Evolutionary conservation across 2,329 filamentous ascomycete species (phyloP), one percentile per base, ranked within the genome.

Genomic region (Clarireedia monteithiana): DNA sequence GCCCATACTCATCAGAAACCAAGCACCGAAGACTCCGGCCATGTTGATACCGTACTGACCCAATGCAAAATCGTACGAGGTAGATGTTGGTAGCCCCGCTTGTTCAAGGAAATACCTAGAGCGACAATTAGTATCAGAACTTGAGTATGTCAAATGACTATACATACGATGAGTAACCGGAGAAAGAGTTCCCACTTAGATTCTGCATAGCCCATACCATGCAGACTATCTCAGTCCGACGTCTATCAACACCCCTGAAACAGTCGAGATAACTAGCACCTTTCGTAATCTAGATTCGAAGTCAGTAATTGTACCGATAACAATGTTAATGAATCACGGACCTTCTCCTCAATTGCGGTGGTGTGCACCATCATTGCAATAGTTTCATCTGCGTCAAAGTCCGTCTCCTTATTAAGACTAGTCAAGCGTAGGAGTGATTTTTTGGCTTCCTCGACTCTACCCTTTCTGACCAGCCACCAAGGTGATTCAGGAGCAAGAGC

Each of bases 181-280:
- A 81, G 60, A 86, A 78, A 14, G 83, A 81, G 59, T 83, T 82
- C n/a, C 53, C 83, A 51, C 78, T 81, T 2, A 86, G 71, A 20
- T 84, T 83, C 64, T 87, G 84, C 3, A 83, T 83, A 3, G 80
- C 77, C 73, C 84, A 86, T 6, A 83, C 81, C 67, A 84, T 83
- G 58, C 75, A 73, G 4, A 77, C 74, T 36, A 82, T 80, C 63
- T 81, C 79, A 0, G 79, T 81, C 20, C 79, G 74, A n/a, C 77
- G 72, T 17, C 74, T 64, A 58, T 79, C 78, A 40, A 72, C 70
- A 0, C 74, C 75, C 45, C 68, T 74, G 62, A 82, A 74, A 48
- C 77, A 80, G 58, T 81, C 78, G 24, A 68, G 17, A 60, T 81
- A 82, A 1, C 71, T 75, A 30, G 74, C 76, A 0, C 75, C 75